Percentiles rank a stretch among this genome's conserved stretches.
Conservation (phyloP, 768 basidiomycete genomes). For the Roridomyces roridus region DNA sequence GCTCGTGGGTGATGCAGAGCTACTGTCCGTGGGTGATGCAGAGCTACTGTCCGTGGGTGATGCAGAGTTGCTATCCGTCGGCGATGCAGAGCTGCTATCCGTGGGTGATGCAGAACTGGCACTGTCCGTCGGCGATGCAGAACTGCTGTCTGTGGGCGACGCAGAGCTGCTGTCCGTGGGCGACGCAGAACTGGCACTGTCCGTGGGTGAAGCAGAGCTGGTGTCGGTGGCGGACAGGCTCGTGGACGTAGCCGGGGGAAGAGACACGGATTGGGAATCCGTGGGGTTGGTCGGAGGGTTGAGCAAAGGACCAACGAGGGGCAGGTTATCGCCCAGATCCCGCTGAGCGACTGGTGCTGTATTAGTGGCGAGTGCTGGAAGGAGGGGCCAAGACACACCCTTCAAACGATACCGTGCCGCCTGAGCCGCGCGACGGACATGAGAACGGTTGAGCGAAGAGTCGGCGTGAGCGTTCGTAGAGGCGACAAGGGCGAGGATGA, state of each 20-base stretch:
- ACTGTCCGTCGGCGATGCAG: not conserved
- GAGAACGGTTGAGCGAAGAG: conserved; percentile 40
- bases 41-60: no score
- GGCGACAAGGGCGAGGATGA: conserved; percentile 35
- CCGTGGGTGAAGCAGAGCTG: not conserved
- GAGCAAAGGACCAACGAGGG: conserved; percentile 22
- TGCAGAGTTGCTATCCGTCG: not conserved
- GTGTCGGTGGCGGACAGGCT: not conserved
- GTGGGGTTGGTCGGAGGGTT: conserved; percentile 11
- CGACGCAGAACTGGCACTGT: not conserved
- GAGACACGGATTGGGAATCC: not conserved
- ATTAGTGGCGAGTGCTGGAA: conserved; percentile 29
- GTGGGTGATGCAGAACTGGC: not conserved
- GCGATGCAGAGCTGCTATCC: not conserved
- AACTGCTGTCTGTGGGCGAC: not conserved
- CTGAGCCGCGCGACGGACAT: conserved; percentile 36
- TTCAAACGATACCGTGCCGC: no score
- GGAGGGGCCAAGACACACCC: no score
- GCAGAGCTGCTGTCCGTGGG: not conserved
- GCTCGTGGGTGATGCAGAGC: no score
- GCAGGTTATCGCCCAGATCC: not conserved
- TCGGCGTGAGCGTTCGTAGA: conserved; percentile 42
- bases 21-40: not conserved
- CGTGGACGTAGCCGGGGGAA: no score
- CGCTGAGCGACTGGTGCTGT: conserved; percentile 26